Evolutionary conservation across 2,329 filamentous ascomycete species (phyloP).

Genomic region (Hymenoscyphus fraxineus): DNA sequence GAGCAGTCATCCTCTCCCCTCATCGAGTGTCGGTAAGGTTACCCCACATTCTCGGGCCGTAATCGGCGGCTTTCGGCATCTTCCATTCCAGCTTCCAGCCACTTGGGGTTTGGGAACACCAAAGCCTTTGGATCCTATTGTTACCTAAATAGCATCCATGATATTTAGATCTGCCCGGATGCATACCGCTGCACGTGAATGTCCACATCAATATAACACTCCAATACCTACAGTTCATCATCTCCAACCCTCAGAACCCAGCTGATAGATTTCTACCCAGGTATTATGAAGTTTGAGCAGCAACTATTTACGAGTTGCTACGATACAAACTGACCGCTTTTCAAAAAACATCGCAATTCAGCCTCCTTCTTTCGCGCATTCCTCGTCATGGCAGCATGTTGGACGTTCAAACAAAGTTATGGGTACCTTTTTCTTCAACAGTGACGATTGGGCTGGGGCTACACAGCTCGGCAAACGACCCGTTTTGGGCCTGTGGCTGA

Average conservation of each 20-base stretch:
- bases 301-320: no score
- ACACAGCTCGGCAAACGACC: background rate
- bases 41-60: background rate
- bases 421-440: background rate
- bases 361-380: background rate
- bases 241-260: no score
- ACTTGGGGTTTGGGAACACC: background rate
- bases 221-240: no score
- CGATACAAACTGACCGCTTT: no score
- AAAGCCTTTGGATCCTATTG: background rate
- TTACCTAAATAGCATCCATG: background rate
- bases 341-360: no score
- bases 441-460: background rate
- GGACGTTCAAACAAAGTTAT: background rate
- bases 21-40: background rate
- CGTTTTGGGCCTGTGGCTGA: background rate
- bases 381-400: background rate
- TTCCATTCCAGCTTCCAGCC: conserved; percentile 1
- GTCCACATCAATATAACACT: no score
- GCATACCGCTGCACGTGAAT: no score
- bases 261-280: no score
- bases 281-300: no score
- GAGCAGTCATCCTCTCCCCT: no score
- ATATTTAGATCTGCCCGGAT: no score
- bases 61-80: background rate